These are phyloP conservation scores for Leccinum subatratum DNA, from an alignment of 1,284 basidiomycete species.

Conservation along the genomic window DNA sequence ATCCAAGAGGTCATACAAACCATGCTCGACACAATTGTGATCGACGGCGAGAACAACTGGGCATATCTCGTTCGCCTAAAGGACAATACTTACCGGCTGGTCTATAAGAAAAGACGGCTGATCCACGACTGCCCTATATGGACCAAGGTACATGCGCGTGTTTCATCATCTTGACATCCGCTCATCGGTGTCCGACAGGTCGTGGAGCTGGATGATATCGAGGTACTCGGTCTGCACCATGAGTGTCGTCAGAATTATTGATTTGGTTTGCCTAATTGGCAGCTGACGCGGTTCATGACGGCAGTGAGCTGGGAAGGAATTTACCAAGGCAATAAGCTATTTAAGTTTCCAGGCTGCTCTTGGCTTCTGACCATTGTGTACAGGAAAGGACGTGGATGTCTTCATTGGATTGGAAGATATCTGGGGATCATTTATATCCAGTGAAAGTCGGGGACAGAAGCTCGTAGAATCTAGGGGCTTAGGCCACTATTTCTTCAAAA, in stretches of 20 bases:
- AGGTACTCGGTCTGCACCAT: conserved; percentile 16
- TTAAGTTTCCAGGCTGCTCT: not conserved
- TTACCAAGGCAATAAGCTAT: conserved; percentile 24
- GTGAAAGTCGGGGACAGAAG: conserved; percentile 35
- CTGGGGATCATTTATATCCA: conserved; percentile 30
- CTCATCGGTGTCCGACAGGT: conserved; percentile 20
- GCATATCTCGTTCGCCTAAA: conserved; percentile 37
- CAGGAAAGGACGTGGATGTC: conserved; percentile 34
- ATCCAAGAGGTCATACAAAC: conserved; percentile 35
- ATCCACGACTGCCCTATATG: conserved; percentile 38
- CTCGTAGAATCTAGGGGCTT: conserved; percentile 35
- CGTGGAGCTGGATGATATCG: conserved; percentile 33
- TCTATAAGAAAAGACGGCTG: conserved; percentile 31
- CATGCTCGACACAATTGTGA: conserved; percentile 37
- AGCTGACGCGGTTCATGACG: conserved; percentile 27
- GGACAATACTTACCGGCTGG: conserved; percentile 33
- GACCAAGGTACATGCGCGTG: conserved; percentile 26
- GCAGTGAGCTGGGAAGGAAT: conserved; percentile 29
- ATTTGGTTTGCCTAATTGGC: not conserved
- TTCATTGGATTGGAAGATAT: conserved; percentile 33
- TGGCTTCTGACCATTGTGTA: not conserved
- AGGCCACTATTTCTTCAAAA: conserved; percentile 38
- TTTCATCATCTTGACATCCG: conserved; percentile 12
- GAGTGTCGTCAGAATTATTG: not conserved
- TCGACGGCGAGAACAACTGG: conserved; percentile 42